These are phyloP conservation scores for Mallotus japonicus DNA, from an alignment of 441 rosid genomes.

Conservation along the genomic window DNA sequence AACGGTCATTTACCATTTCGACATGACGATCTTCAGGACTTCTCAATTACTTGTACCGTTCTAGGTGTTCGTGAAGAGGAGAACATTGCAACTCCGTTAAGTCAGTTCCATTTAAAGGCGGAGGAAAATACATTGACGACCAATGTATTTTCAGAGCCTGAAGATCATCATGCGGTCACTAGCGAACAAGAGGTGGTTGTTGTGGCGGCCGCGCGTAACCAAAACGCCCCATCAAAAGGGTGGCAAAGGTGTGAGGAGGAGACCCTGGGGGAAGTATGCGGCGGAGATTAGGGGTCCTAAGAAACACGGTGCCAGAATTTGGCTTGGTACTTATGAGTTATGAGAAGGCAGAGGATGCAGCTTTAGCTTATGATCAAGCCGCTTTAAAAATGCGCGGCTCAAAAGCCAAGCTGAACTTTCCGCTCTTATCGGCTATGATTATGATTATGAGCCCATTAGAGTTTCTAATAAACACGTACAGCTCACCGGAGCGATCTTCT, in stretches of 20 bases:
- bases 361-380: constrained; percentile 49
- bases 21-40: no score
- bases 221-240: constrained; percentile 4
- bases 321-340: constrained; percentile 55
- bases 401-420: constrained; percentile 56
- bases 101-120: no score
- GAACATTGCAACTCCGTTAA: neutral
- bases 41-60: no score
- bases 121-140: neutral
- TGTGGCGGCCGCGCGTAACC: no score
- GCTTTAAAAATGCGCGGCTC: constrained; percentile 52
- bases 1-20: neutral
- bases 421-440: constrained; percentile 40
- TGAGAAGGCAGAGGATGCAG: constrained; percentile 50
- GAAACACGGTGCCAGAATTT: constrained; percentile 41
- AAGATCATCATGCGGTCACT: neutral
- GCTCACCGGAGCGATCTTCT: constrained; percentile 28
- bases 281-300: constrained; percentile 60
- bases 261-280: constrained; percentile 61
- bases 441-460: constrained; percentile 27
- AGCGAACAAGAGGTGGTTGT: neutral
- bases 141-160: neutral
- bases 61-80: neutral
- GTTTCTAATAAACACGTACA: constrained; percentile 30
- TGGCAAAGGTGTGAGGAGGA: constrained; percentile 49